Evolutionary conservation across 495 filamentous ascomycete species (phyloP).

Genomic region (Talaromyces nanjingensis): DNA sequence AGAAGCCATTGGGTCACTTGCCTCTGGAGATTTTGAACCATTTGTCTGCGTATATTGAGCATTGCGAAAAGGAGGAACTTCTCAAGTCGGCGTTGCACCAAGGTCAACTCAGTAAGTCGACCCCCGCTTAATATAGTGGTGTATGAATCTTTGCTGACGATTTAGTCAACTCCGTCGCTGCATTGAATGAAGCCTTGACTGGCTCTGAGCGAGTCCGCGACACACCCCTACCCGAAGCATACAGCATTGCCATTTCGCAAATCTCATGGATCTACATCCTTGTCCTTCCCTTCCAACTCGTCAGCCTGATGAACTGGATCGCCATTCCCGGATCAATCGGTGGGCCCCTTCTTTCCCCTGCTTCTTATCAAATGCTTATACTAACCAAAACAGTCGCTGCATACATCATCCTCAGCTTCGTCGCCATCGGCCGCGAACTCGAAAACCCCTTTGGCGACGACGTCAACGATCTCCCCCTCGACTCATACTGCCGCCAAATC

Average conservation of each 20-base stretch:
- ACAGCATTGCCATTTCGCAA: constrained; percentile 78
- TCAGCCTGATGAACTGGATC: constrained; percentile 54
- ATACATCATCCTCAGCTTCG: constrained; percentile 87
- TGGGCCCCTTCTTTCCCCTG: constrained; percentile 16
- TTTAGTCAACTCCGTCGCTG: constrained; percentile 35
- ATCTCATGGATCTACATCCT: constrained; percentile 86
- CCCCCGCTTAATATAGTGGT: not conserved
- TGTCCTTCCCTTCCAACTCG: constrained; percentile 79
- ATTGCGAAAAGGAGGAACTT: constrained; percentile 46
- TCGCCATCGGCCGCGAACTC: constrained; percentile 77
- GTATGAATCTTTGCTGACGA: constrained; percentile 1
- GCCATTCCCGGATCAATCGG: constrained; percentile 80
- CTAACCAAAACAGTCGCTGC: constrained; percentile 47
- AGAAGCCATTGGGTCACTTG: constrained; percentile 62
- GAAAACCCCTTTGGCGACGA: constrained; percentile 87
- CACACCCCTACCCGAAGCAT: constrained; percentile 78
- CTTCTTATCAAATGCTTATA: not conserved
- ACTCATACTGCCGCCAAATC: constrained; percentile 67
- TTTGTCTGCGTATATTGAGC: constrained; percentile 58
- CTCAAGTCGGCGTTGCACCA: constrained; percentile 42
- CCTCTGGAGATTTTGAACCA: constrained; percentile 73
- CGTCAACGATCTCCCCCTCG: constrained; percentile 79
- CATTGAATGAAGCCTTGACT: constrained; percentile 66
- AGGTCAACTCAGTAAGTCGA: constrained; percentile 33
- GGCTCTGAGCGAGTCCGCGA: constrained; percentile 76